These are phyloP conservation scores for Eimeria praecox DNA, from an alignment of 169 alveolate species.

Conservation along the genomic window DNA sequence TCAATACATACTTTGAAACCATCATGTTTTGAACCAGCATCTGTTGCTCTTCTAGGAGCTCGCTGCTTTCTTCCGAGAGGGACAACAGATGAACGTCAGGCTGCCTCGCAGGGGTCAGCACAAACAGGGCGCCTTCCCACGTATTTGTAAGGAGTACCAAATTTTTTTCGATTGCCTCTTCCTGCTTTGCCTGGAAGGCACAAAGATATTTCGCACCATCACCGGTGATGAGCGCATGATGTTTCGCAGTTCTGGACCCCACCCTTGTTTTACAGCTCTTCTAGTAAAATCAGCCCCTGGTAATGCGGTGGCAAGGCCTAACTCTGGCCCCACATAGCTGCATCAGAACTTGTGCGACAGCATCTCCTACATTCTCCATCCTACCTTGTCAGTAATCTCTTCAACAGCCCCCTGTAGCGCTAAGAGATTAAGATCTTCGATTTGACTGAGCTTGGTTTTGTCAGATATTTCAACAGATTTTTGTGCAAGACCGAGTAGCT, in stretches of 20 bases:
- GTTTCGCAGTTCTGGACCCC: not conserved
- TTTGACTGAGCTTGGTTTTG: conserved; percentile 90
- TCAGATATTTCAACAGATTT: conserved; percentile 88
- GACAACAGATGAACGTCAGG: conserved; percentile 93
- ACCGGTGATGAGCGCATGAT: not conserved
- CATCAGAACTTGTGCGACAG: not conserved
- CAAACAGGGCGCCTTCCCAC: conserved; percentile 94
- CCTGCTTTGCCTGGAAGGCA: conserved; percentile 93
- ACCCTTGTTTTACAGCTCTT: not conserved
- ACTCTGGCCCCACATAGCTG: not conserved
- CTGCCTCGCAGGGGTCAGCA: conserved; percentile 92
- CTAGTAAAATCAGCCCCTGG: not conserved
- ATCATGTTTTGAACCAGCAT: conserved; percentile 96
- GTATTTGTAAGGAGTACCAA: conserved; percentile 92
- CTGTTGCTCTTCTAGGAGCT: conserved; percentile 97
- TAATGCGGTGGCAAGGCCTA: not conserved
- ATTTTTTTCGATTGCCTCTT: conserved; percentile 96
- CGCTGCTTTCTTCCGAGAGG: conserved; percentile 96
- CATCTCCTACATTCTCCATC: not conserved
- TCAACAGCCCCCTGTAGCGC: conserved; percentile 95
- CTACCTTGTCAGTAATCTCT: conserved; percentile 93
- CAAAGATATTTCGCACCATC: not conserved
- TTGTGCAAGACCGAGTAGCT: conserved; percentile 89
- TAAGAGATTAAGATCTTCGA: conserved; percentile 94
- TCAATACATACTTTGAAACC: conserved; percentile 86